phyloP scores from a whole-genome alignment of 2,329 filamentous ascomycete species.

The Sclerotiophoma versabilis region DNA sequence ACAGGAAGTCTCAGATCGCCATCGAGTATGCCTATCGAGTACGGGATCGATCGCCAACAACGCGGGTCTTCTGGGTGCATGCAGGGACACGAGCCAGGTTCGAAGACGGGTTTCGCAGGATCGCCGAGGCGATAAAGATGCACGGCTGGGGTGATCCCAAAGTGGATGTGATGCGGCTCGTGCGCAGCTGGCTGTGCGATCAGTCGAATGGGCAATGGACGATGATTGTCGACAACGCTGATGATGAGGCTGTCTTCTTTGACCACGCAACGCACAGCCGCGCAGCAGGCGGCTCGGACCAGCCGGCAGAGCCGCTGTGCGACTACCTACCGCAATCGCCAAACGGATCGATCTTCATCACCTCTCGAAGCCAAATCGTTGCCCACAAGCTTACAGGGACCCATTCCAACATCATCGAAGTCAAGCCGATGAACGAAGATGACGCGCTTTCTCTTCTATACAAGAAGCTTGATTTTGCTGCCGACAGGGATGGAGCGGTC shows the following conservation, averaged over 20 bases:
- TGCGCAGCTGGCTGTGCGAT: conserved; percentile 23
- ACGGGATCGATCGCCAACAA: too few species aligned
- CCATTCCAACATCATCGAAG: conserved; percentile 15
- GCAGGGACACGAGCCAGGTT: conserved; percentile 17
- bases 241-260: conserved; percentile 19
- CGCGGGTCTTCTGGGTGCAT: conserved; percentile 11
- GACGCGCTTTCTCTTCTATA: conserved; percentile 18
- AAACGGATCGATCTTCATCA: conserved; percentile 23
- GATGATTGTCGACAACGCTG: conserved; percentile 32
- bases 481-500: background rate
- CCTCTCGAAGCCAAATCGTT: conserved; percentile 18
- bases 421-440: conserved; percentile 17
- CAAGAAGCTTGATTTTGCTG: conserved; percentile 14
- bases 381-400: conserved; percentile 17
- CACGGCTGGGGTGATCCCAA: conserved; percentile 12
- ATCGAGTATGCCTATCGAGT: conserved; percentile 5
- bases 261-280: background rate
- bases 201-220: conserved; percentile 25
- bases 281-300: background rate
- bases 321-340: conserved; percentile 24
- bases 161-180: conserved; percentile 18
- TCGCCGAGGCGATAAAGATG: conserved; percentile 2
- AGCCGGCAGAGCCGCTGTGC: conserved; percentile 3
- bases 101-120: conserved; percentile 16
- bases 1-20: conserved; percentile 30